A percentile compares a stretch with the other conserved stretches of the same genome.
Evolutionary conservation across 345 rosid genomes (phyloP).

Genomic region (Camelina hispida): DNA sequence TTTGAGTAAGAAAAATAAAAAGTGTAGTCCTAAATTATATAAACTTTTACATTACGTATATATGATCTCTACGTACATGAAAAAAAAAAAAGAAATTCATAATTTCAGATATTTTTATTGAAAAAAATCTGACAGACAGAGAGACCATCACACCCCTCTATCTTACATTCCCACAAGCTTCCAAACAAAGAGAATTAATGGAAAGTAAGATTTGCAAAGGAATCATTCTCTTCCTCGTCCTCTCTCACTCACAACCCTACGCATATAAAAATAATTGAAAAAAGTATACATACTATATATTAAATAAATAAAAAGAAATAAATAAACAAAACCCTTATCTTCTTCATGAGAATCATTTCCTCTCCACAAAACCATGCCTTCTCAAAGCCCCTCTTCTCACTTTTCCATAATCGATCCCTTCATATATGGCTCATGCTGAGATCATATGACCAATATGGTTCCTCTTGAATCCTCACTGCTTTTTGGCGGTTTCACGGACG

Average conservation of each 20-base stretch:
- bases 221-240: slow-evolving; percentile 45
- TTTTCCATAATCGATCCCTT: slow-evolving; percentile 29
- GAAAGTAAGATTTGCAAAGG: slow-evolving; percentile 80
- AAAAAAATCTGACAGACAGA: slow-evolving; percentile 41
- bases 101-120: slow-evolving; percentile 30
- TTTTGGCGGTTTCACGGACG: slow-evolving; percentile 33
- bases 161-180: slow-evolving; percentile 74
- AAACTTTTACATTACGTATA: slow-evolving; percentile 36
- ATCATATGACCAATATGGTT: slow-evolving; percentile 73
- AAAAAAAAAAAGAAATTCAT: slow-evolving; percentile 8
- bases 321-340: slow-evolving; percentile 50
- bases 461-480: slow-evolving; percentile 57
- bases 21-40: slow-evolving; percentile 40
- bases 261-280: slow-evolving; percentile 15
- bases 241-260: slow-evolving; percentile 43
- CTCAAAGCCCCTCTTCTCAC: slow-evolving; percentile 38
- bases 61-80: slow-evolving; percentile 43
- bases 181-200: slow-evolving; percentile 91
- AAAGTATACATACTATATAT: not conserved
- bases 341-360: slow-evolving; percentile 58
- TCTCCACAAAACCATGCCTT: slow-evolving; percentile 51
- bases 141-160: slow-evolving; percentile 43
- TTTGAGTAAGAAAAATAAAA: slow-evolving; percentile 38
- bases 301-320: slow-evolving; percentile 16
- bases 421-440: slow-evolving; percentile 33